Evolutionary conservation across 2,329 filamentous ascomycete species (phyloP), one percentile per base, ranked within the genome.

Genomic region (Talaromyces sp.): DNA sequence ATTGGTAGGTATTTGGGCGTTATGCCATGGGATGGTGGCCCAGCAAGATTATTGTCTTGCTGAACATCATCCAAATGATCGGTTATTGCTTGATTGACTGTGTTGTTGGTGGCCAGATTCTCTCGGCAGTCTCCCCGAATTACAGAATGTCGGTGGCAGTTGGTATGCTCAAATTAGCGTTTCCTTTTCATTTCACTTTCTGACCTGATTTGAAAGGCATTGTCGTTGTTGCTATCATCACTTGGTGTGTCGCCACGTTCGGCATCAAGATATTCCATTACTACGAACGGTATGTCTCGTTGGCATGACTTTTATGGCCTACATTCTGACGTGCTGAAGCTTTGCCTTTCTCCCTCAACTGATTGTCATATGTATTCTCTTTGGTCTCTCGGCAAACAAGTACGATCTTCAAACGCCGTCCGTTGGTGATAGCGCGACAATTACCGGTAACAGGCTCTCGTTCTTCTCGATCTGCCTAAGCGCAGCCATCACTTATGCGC

Each of bases 381-480:
- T 84, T 43, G 87, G 86, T 3, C 81, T 83, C 2, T 85, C 86
- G 2, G 84, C 84, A 0, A 78, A 81, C 1, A 78, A 82, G 17
- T 89, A 87, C 66, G 84, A 89, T 64, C 72, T 82, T 1, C 71
- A 76, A 1, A 79, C 80, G 1, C 71, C 77, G 2, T 85, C 82
- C 1, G 70, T 73, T 0, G 84, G 82, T n/a, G 77, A 83, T 52
- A 67, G 77, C 14, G 72, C 78, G 50, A 84, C 83, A 2, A 67
- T 86, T 8, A 74, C 77, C 14, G 86, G 84, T 26, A 75, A 77
- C 31, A 70, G 74, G 49, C 75, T 91, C 32, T 88, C 86, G 4
- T 91, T 89, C 73, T 88, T 91, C 72, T 87, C 84, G 11, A 77
- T 91, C 53, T 89, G 84, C 64, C 77, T 89, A 13, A 86, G 86